phyloP scores from a whole-genome alignment of 2,329 filamentous ascomycete genomes.

The Capronia americana region DNA sequence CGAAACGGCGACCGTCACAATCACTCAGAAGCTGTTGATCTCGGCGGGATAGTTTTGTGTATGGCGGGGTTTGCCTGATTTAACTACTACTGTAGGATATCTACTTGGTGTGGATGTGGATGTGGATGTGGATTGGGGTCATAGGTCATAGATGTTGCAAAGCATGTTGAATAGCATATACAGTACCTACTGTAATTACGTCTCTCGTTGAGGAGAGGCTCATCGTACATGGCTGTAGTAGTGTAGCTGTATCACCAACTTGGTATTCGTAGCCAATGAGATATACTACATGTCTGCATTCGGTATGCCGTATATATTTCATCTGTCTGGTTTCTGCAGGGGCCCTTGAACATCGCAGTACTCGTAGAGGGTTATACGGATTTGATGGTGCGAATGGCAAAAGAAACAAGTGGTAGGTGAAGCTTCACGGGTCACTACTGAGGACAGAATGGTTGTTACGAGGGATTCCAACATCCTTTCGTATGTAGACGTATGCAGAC shows the following conservation, averaged over 20 bases:
- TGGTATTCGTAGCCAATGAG: background rate
- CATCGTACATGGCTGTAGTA: too few species aligned
- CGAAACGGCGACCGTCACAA: background rate
- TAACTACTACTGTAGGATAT: too few species aligned
- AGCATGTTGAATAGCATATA: too few species aligned
- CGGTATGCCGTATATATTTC: background rate
- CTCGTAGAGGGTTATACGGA: background rate
- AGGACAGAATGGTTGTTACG: background rate
- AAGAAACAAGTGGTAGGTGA: background rate
- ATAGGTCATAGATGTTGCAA: too few species aligned
- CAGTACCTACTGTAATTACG: too few species aligned
- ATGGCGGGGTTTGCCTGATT: background rate
- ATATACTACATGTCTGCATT: too few species aligned
- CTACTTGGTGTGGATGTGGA: too few species aligned
- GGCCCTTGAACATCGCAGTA: background rate
- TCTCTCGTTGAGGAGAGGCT: too few species aligned
- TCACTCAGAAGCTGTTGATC: conserved; percentile 2
- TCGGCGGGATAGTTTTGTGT: background rate
- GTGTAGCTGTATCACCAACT: too few species aligned
- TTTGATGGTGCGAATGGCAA: background rate
- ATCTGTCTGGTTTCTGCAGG: too few species aligned
- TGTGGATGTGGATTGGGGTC: too few species aligned
- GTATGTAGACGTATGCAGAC: background rate
- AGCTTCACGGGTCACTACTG: background rate
- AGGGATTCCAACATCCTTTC: background rate